Conservation (phyloP, 306 rosid genomes). For the Ammopiptanthus mongolicus region DNA sequence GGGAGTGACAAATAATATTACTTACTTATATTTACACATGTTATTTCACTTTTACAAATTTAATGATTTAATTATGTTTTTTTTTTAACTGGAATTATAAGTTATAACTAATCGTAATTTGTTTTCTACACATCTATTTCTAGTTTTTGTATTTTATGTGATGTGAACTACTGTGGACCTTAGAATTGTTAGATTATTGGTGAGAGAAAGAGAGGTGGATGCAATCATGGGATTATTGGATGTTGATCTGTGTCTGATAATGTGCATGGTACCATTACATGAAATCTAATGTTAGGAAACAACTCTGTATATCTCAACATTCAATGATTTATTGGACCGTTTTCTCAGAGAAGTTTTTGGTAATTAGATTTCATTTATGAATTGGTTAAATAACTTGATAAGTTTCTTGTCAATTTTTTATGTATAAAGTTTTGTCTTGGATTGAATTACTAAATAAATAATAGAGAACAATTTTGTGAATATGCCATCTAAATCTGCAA, state of each 20-base stretch:
- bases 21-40: too few relatives aligned
- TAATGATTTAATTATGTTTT: too few relatives aligned
- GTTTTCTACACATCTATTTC: too few relatives aligned
- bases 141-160: too few relatives aligned
- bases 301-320: neutral
- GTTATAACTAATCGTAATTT: too few relatives aligned
- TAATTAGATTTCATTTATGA: neutral
- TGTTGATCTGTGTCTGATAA: neutral
- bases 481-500: neutral
- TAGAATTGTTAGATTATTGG: too few relatives aligned
- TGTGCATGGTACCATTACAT: neutral
- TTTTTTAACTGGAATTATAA: too few relatives aligned
- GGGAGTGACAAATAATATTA: neutral
- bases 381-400: neutral
- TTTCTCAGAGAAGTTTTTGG: neutral
- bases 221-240: neutral
- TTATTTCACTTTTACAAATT: too few relatives aligned
- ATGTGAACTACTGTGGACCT: too few relatives aligned
- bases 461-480: neutral
- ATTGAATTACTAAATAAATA: neutral
- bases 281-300: neutral
- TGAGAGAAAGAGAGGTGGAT: neutral
- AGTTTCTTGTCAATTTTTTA: neutral
- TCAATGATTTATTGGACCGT: conserved; percentile 20
- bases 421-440: neutral